Conservation (phyloP, 495 filamentous ascomycete genomes). For the Penicillium paradoxum region DNA sequence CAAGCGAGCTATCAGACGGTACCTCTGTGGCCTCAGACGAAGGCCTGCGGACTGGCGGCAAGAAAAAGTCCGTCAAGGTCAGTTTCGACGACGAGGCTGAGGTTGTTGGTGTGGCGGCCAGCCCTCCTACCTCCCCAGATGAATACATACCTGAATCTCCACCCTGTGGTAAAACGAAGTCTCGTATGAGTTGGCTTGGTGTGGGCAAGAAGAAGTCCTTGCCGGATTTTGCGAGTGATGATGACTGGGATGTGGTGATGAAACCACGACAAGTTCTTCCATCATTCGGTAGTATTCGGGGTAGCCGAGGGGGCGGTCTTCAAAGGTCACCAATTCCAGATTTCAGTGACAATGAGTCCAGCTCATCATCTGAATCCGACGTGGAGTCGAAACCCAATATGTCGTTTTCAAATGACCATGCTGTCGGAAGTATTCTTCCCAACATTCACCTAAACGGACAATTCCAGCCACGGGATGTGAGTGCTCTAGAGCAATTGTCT, state of each 20-base stretch:
- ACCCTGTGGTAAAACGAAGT: constrained; percentile 39
- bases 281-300: constrained; percentile 77
- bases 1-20: constrained; percentile 58
- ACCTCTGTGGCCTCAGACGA: constrained; percentile 60
- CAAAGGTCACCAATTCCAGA: constrained; percentile 16
- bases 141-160: constrained; percentile 48
- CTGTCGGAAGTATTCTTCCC: constrained; percentile 54
- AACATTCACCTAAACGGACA: constrained; percentile 9
- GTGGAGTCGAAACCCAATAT: constrained; percentile 10
- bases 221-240: constrained; percentile 37
- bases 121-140: constrained; percentile 45
- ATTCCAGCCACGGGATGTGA: constrained; percentile 2
- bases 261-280: constrained; percentile 72
- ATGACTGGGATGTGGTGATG: constrained; percentile 62
- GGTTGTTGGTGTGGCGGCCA: constrained; percentile 56
- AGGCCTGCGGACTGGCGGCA: constrained; percentile 37
- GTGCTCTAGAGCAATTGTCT: constrained; percentile 14
- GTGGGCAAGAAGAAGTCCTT: constrained; percentile 43
- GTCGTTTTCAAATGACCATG: constrained; percentile 60
- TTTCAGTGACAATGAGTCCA: constrained; percentile 38
- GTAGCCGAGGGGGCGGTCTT: constrained; percentile 28
- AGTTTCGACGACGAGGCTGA: constrained; percentile 78
- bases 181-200: constrained; percentile 52
- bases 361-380: constrained; percentile 30
- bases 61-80: constrained; percentile 69